Conservation (phyloP, 225 moss, liverwort and hornwort genomes). For the Antitrichia curtipendula region DNA sequence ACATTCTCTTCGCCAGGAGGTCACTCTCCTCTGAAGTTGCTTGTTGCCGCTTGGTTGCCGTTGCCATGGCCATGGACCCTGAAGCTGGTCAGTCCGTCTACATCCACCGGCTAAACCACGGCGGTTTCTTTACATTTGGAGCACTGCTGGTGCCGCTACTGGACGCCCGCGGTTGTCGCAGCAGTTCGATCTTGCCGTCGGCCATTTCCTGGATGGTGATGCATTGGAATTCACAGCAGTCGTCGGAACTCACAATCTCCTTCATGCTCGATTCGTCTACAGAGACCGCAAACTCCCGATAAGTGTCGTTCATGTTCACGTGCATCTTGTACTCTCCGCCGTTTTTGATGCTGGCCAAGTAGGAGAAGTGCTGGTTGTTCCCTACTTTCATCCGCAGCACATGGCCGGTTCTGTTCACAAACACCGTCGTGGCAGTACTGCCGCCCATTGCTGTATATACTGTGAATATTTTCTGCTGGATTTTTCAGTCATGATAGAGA, state of each 20-base stretch:
- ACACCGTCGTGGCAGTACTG: neutral
- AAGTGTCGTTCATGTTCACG: neutral
- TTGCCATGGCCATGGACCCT: neutral
- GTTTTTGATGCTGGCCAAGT: neutral
- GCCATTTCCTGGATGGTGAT: neutral
- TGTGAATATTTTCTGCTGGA: neutral
- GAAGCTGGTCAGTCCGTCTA: neutral
- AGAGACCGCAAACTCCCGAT: neutral
- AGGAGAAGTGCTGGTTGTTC: neutral
- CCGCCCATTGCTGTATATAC: neutral
- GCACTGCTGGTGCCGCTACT: neutral
- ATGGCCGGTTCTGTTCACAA: neutral
- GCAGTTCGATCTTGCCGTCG: neutral
- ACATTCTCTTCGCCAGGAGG: neutral
- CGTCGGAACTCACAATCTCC: conserved; percentile 1
- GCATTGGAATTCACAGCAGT: neutral
- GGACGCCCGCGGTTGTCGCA: neutral
- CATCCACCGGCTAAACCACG: neutral
- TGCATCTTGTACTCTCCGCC: neutral
- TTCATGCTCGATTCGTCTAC: neutral
- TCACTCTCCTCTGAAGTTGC: neutral
- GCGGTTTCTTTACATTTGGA: neutral
- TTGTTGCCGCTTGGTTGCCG: neutral
- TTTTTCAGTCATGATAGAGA: no score
- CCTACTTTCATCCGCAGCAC: neutral